Evolutionary conservation across 1,139 yeast genomes (phyloP), one percentile per base, ranked within the genome.

Genomic region (Kodamaea anthophila): DNA sequence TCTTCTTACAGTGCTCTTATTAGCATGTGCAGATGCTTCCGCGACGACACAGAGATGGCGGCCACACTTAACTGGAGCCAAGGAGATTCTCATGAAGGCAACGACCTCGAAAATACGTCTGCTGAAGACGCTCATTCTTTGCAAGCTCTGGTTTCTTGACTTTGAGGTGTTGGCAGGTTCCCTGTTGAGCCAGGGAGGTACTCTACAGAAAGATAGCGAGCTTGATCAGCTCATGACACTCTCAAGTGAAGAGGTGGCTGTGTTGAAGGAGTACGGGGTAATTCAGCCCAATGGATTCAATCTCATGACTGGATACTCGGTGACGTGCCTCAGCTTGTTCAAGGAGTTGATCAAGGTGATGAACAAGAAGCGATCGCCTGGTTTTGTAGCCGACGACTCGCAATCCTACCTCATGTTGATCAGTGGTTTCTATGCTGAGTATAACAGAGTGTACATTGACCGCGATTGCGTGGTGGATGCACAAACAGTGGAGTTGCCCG

Each of bases 51-150:
- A 77, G 37, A 74, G 75, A 41, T 82, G 93, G 93, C 59, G 91
- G 38, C 81, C 87, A 0, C 91, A 82, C 55, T 56, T 82, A 28
- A 66, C 71, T 42, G 88, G 88, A 19, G 91, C 87, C 1, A 79
- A 80, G 38, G 85, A 79, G 39, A 55, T 82, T 14, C 55, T 77
- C 26, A 55, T 80, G 31, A 76, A 76, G 38, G 53, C 51, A 41
- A 59, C 60, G 22, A 44, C 50, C 35, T 49, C 46, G 51, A 43
- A 40, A 13, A 45, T 40, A 12, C 34, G 47, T 5, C 51, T 45
- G 46, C 58, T 70, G 20, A 58, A 63, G 24, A 52, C 64, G 5
- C 51, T 79, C 29, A 69, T 79, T 15, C 70, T 81, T 29, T 81
- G 88, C 43, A 74, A 78, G 39, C 62, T 70, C 27, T 81, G 91